These are phyloP conservation scores for Penicillium sp. DNA, from an alignment of 2,329 filamentous ascomycete genomes.

Conservation along the genomic window DNA sequence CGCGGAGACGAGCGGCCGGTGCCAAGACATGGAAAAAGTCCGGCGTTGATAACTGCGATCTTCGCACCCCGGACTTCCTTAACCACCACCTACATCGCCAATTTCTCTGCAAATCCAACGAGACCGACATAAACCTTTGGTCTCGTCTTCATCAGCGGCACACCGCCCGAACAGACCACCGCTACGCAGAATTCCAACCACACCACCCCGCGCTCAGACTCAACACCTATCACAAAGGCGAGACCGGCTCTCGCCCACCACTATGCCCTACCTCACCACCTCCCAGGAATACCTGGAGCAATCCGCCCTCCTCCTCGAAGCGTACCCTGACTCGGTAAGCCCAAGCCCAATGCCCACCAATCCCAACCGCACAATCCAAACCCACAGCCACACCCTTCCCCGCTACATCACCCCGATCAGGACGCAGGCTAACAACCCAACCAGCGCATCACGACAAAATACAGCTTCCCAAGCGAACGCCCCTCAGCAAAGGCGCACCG, in stretches of 20 bases:
- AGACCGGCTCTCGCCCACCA: conserved; percentile 22
- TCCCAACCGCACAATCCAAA: neutral
- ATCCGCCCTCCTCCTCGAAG: conserved; percentile 79
- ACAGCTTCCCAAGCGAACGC: conserved; percentile 59
- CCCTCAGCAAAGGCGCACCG: conserved; percentile 26
- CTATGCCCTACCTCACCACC: conserved; percentile 77
- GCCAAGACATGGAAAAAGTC: conserved; percentile 29
- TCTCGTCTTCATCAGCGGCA: neutral
- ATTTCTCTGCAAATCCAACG: neutral
- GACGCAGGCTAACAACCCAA: conserved; percentile 53
- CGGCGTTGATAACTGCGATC: conserved; percentile 19
- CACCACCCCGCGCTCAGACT: neutral
- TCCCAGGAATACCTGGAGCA: conserved; percentile 90
- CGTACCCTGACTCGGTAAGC: conserved; percentile 76
- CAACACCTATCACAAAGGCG: conserved; percentile 9
- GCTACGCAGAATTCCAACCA: neutral
- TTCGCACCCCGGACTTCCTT: conserved; percentile 13
- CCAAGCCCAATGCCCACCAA: neutral
- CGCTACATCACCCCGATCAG: neutral
- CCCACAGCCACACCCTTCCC: conserved; percentile 2
- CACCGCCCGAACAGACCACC: no score
- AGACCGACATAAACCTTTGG: neutral
- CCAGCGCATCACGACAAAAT: conserved; percentile 83
- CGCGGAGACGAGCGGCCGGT: neutral
- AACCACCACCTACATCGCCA: conserved; percentile 8